Percentiles rank a stretch among this genome's conserved stretches.
phyloP scores from a whole-genome alignment of 225 moss, liverwort and hornwort species.

The Bryoerythrophyllum caledonicum region DNA sequence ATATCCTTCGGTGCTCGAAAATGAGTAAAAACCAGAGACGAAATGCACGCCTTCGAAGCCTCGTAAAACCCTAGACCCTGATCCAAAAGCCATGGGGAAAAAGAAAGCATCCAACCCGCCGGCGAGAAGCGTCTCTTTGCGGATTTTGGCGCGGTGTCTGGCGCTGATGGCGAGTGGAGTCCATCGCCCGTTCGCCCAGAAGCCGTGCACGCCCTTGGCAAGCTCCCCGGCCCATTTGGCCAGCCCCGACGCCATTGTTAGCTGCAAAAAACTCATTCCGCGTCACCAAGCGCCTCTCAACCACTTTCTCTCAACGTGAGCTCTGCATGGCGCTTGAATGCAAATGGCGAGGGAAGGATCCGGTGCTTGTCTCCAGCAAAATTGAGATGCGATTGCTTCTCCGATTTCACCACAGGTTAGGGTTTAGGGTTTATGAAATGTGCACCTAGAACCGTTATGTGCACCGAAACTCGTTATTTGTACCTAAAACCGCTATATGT shows the following conservation, averaged over 20 bases:
- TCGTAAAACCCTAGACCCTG: background rate
- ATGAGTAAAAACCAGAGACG: too few species aligned
- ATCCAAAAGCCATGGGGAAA: background rate
- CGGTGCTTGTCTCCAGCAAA: background rate
- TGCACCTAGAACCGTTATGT: background rate
- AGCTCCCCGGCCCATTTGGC: conserved; percentile 88
- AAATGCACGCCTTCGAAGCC: too few species aligned
- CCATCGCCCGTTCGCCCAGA: conserved; percentile 86
- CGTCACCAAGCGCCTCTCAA: background rate
- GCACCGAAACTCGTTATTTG: background rate
- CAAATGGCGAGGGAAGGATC: background rate
- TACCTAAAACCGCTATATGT: too few species aligned
- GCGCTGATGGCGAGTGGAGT: conserved; percentile 88
- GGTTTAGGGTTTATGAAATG: background rate
- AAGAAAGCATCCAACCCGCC: conserved; percentile 53
- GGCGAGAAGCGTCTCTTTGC: conserved; percentile 78
- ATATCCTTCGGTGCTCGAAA: background rate
- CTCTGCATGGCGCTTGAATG: background rate
- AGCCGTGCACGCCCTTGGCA: conserved; percentile 88
- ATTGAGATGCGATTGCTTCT: background rate
- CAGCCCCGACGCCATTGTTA: conserved; percentile 56
- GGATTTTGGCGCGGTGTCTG: conserved; percentile 73
- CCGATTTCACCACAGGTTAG: background rate
- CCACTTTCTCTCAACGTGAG: background rate
- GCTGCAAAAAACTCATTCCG: background rate